Conservation (phyloP, 1,284 basidiomycete species). For the Microbotryum violaceum region DNA sequence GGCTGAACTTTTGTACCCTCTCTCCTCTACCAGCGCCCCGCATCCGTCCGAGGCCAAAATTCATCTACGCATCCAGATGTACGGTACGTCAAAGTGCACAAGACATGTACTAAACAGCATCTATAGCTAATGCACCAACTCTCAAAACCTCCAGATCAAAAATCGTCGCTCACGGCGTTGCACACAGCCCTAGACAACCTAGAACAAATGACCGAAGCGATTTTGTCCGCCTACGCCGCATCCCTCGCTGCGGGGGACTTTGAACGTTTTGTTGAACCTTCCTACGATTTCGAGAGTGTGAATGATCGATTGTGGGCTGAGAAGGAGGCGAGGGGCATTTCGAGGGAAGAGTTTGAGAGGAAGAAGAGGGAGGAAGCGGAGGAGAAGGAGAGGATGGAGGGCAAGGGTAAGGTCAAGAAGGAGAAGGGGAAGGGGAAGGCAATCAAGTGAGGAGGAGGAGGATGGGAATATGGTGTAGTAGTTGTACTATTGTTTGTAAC, state of each 20-base stretch:
- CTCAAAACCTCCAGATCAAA: conserved; percentile 24
- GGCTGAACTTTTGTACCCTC: conserved; percentile 5
- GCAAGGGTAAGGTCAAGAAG: conserved; percentile 3
- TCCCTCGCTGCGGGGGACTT: conserved; percentile 31
- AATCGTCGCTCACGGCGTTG: conserved; percentile 31
- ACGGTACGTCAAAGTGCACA: conserved; percentile 59
- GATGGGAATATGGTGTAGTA: no score
- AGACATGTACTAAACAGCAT: no score
- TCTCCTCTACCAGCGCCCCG: conserved; percentile 57
- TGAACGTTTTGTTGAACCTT: conserved; percentile 25
- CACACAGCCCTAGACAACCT: conserved; percentile 33
- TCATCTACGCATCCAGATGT: conserved; percentile 96
- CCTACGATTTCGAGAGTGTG: conserved; percentile 31
- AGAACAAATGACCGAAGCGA: conserved; percentile 28
- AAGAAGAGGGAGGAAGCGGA: conserved; percentile 12
- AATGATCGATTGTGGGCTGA: conserved; percentile 28
- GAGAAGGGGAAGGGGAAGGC: conserved; percentile 17
- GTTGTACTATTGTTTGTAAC: no score
- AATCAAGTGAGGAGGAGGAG: conserved; percentile 5
- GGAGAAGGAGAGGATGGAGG: conserved; percentile 1
- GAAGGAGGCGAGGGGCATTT: conserved; percentile 24
- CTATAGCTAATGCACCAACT: no score
- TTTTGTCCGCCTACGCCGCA: conserved; percentile 31
- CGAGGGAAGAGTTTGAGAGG: conserved; percentile 20
- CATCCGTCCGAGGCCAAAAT: conserved; percentile 96